phyloP scores from a whole-genome alignment of 176 grass and related monocot species.

The Metroxylon sagu region DNA sequence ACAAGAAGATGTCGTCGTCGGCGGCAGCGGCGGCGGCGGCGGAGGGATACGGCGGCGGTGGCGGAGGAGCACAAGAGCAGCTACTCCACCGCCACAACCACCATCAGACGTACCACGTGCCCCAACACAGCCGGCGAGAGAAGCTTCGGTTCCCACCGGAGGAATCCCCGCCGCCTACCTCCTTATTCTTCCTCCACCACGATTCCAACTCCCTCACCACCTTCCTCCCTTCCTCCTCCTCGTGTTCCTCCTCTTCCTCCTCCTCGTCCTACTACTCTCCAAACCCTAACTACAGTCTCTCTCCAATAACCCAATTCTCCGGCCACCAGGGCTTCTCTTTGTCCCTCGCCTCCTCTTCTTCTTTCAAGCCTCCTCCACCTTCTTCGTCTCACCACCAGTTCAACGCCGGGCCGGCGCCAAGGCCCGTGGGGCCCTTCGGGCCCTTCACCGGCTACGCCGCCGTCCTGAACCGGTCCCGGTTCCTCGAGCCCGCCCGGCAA shows the following conservation, averaged over 20 bases:
- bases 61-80: not conserved
- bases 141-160: no score
- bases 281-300: not conserved
- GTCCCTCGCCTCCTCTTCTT: conserved; percentile 50
- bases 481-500: conserved; percentile 73
- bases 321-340: conserved; percentile 43
- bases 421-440: conserved; percentile 41
- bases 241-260: not conserved
- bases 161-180: no score
- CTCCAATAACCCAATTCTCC: not conserved
- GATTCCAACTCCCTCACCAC: not conserved
- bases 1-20: not conserved
- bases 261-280: not conserved
- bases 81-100: not conserved
- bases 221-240: conserved; percentile 2
- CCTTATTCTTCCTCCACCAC: not conserved
- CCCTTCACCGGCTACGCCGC: conserved; percentile 89
- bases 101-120: not conserved
- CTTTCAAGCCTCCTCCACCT: conserved; percentile 30
- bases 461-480: conserved; percentile 70
- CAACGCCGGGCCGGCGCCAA: conserved; percentile 19
- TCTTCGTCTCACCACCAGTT: conserved; percentile 1
- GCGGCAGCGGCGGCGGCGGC: not conserved
- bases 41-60: not conserved
- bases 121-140: no score